phyloP scores from a whole-genome alignment of 352 stramenopile genomes.

The Globisporangium viniferum region DNA sequence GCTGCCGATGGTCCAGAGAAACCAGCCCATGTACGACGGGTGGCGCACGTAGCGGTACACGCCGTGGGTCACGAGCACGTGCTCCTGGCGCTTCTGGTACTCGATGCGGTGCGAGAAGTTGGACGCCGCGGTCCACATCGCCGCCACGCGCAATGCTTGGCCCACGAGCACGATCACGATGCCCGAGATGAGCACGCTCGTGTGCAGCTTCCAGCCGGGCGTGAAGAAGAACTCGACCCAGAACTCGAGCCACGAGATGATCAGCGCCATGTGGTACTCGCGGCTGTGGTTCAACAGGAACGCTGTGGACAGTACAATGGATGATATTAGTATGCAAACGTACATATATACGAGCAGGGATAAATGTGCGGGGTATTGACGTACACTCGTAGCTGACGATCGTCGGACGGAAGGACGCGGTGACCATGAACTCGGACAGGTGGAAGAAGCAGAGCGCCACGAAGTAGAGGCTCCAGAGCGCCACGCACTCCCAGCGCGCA shows the following conservation, averaged over 20 bases:
- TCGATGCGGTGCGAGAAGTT: conserved; percentile 97
- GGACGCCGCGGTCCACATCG: conserved; percentile 91
- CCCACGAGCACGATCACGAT: conserved; percentile 75
- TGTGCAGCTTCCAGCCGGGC: conserved; percentile 66
- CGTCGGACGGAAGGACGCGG: conserved; percentile 70
- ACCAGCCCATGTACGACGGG: conserved; percentile 96
- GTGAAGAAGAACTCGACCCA: conserved; percentile 86
- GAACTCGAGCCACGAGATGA: conserved; percentile 89
- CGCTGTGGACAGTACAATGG: conserved; percentile 26
- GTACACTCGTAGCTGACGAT: conserved; percentile 84
- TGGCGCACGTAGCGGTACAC: conserved; percentile 93
- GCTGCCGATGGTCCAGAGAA: conserved; percentile 94
- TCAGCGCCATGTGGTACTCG: conserved; percentile 85
- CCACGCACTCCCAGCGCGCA: conserved; percentile 45
- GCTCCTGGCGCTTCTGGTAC: conserved; percentile 90
- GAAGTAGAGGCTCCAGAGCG: conserved; percentile 74
- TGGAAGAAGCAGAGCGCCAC: conserved; percentile 83
- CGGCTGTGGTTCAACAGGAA: conserved; percentile 91
- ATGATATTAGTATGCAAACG: background rate
- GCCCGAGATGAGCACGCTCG: conserved; percentile 51
- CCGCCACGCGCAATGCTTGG: conserved; percentile 86
- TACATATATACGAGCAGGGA: background rate
- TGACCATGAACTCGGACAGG: conserved; percentile 81
- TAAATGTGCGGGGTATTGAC: conserved; percentile 8
- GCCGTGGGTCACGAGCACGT: conserved; percentile 92